Evolutionary conservation across 164 flowering plant species (phyloP).

Genomic region (Malania oleifera): DNA sequence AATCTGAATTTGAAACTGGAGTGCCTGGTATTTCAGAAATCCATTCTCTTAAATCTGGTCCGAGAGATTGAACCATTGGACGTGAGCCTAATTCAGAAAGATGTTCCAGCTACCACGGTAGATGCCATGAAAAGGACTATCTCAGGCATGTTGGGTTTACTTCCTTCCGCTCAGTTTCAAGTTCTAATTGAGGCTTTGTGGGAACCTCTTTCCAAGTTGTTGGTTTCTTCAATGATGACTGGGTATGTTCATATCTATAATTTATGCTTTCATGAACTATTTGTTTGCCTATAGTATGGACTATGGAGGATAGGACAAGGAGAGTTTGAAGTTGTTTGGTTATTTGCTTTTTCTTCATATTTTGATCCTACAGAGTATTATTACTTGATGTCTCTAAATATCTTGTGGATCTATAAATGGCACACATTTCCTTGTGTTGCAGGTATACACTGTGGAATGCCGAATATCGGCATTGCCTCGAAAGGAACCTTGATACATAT

Average conservation of each 20-base stretch:
- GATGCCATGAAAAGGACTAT: slow-evolving; percentile 93
- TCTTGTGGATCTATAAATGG: neutral
- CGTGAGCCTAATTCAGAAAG: slow-evolving; percentile 76
- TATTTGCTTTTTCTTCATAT: too few species aligned
- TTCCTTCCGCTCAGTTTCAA: slow-evolving; percentile 79
- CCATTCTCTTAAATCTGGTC: slow-evolving; percentile 46
- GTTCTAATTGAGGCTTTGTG: slow-evolving; percentile 76
- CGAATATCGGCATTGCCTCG: slow-evolving; percentile 79
- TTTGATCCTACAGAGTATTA: too few species aligned
- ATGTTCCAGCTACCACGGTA: slow-evolving; percentile 65
- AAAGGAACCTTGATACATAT: slow-evolving; percentile 56
- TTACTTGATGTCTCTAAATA: neutral
- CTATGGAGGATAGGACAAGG: too few species aligned
- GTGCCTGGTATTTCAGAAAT: slow-evolving; percentile 39
- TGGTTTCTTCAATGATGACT: slow-evolving; percentile 88
- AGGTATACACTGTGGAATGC: slow-evolving; percentile 86
- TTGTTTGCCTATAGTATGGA: neutral
- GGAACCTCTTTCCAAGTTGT: slow-evolving; percentile 75
- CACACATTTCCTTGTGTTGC: slow-evolving; percentile 16
- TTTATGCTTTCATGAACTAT: neutral
- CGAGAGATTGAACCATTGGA: slow-evolving; percentile 86
- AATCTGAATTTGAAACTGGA: neutral
- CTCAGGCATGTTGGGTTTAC: slow-evolving; percentile 85
- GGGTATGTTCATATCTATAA: slow-evolving; percentile 43
- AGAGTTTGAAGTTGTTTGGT: too few species aligned